phyloP scores from a whole-genome alignment of 768 basidiomycete species.

The Auriscalpium vulgare region DNA sequence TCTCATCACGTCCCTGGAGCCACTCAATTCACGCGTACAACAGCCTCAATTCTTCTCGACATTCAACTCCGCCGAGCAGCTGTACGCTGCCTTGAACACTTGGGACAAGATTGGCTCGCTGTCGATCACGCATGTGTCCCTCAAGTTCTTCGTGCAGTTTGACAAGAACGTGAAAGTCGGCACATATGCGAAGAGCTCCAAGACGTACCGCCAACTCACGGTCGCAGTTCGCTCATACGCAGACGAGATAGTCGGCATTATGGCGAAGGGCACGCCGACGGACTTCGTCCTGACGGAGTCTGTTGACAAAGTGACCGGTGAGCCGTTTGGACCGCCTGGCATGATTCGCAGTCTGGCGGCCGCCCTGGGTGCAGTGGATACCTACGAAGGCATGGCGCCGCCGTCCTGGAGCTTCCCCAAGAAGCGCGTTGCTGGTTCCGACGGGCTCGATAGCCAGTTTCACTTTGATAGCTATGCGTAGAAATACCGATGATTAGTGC shows the following conservation, averaged over 20 bases:
- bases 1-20: neutral
- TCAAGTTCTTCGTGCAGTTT: conserved; percentile 4
- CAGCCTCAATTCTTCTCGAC: conserved; percentile 6
- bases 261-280: neutral
- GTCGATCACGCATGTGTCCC: conserved; percentile 1
- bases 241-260: neutral
- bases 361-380: neutral
- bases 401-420: neutral
- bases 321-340: neutral
- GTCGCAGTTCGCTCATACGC: neutral
- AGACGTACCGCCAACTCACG: neutral
- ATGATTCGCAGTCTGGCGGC: neutral
- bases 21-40: neutral
- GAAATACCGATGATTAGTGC: too few species aligned
- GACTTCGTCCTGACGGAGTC: conserved; percentile 1
- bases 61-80: conserved; percentile 1
- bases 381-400: conserved; percentile 1
- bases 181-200: neutral
- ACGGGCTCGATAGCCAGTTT: too few species aligned
- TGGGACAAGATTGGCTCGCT: conserved; percentile 3
- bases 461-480: too few species aligned
- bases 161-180: neutral
- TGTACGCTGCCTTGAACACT: neutral
- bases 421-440: too few species aligned
- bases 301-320: neutral